Conservation (phyloP, 2,329 filamentous ascomycete genomes). For the Leptosphaerulina australis region DNA sequence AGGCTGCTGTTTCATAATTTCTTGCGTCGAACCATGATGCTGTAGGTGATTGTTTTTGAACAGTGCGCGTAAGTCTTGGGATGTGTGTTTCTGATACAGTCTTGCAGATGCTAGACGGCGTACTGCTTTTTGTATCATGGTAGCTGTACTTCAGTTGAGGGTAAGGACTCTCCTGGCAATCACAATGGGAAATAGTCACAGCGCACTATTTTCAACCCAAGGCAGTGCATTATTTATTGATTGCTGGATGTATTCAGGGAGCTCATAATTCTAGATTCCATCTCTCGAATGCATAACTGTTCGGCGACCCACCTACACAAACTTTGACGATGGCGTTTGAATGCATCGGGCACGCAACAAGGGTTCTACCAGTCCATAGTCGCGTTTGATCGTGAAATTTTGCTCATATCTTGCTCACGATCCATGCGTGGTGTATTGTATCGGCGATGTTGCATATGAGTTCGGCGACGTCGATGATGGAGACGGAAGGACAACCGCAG, state of each 20-base stretch:
- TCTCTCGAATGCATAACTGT: not conserved
- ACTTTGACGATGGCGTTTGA: not conserved
- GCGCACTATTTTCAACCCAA: not conserved
- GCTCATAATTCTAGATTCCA: not conserved
- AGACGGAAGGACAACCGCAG: too few relatives aligned
- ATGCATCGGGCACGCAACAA: not conserved
- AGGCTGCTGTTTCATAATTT: not conserved
- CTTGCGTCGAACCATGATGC: not conserved
- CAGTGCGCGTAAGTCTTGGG: not conserved
- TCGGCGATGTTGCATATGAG: conserved; percentile 10
- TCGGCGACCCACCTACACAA: conserved; percentile 4
- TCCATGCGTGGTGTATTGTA: not conserved
- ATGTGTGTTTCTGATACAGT: not conserved
- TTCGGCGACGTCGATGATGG: conserved; percentile 7
- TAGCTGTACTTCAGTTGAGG: not conserved
- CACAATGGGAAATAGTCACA: not conserved
- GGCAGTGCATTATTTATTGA: not conserved
- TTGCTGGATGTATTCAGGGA: not conserved
- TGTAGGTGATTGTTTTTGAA: not conserved
- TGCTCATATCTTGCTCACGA: not conserved
- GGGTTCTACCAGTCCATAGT: not conserved
- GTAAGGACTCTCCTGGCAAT: too few relatives aligned
- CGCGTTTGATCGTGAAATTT: not conserved
- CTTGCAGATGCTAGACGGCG: not conserved
- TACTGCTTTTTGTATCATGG: not conserved